Evolutionary conservation across 2,329 filamentous ascomycete genomes (phyloP).

Genomic region (Cryphonectria naterciae): DNA sequence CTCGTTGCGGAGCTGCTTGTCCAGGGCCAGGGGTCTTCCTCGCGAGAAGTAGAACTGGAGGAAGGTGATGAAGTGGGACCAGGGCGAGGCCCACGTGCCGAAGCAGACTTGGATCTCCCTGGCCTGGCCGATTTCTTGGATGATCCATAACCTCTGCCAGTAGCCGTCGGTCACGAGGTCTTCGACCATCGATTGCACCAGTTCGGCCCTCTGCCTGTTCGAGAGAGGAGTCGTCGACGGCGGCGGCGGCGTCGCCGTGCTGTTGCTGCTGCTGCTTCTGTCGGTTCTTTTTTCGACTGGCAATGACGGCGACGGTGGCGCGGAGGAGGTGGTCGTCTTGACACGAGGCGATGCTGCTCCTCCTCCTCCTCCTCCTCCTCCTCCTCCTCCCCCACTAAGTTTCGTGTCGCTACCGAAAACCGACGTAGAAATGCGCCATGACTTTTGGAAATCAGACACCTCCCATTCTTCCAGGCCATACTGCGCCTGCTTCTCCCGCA

Average conservation of each 20-base stretch:
- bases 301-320: neutral
- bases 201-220: neutral
- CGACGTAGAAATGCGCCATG: neutral
- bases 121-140: slow-evolving; percentile 37
- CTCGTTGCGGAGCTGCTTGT: slow-evolving; percentile 29
- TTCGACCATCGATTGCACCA: neutral
- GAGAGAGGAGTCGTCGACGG: neutral
- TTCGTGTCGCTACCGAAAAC: neutral
- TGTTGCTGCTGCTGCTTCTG: neutral
- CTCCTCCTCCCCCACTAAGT: too few relatives aligned
- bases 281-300: neutral
- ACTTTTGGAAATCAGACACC: neutral
- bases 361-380: neutral
- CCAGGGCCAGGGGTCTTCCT: slow-evolving; percentile 29
- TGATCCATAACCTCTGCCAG: slow-evolving; percentile 31
- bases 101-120: slow-evolving; percentile 34
- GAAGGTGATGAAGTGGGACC: slow-evolving; percentile 31
- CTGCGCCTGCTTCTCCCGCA: neutral
- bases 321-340: neutral
- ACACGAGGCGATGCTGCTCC: neutral
- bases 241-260: neutral
- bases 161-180: slow-evolving; percentile 4
- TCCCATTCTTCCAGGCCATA: neutral
- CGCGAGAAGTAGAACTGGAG: slow-evolving; percentile 16
- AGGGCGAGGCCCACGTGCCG: slow-evolving; percentile 27